Evolutionary conservation across 1,284 basidiomycete species (phyloP).

Genomic region (Boletus semigastroideus): DNA sequence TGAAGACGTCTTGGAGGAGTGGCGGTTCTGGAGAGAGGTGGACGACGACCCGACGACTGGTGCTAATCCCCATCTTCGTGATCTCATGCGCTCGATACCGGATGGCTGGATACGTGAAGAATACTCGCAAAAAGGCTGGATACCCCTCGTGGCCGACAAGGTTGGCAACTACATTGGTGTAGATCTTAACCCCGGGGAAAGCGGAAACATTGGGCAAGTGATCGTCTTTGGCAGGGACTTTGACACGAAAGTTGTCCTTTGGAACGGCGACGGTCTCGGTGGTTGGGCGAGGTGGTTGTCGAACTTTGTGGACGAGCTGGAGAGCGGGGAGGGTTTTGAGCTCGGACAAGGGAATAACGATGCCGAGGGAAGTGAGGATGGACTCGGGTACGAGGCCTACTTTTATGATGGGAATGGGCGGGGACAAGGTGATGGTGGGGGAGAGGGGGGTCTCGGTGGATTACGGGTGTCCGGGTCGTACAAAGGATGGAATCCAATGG

Average conservation of each 20-base stretch:
- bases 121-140: conserved; percentile 95
- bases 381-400: conserved; percentile 83
- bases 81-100: conserved; percentile 88
- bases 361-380: conserved; percentile 74
- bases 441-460: conserved; percentile 64
- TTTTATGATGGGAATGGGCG: conserved; percentile 78
- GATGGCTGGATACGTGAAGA: conserved; percentile 87
- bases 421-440: conserved; percentile 72
- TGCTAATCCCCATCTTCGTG: conserved; percentile 66
- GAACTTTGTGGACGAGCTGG: conserved; percentile 91
- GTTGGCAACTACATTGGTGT: conserved; percentile 97
- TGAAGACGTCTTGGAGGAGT: conserved; percentile 90
- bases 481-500: conserved; percentile 85
- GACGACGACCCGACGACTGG: conserved; percentile 83
- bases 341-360: conserved; percentile 54
- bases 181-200: conserved; percentile 84
- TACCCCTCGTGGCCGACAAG: conserved; percentile 92
- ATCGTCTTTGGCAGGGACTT: conserved; percentile 98
- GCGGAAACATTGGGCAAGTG: conserved; percentile 85
- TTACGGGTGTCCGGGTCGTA: conserved; percentile 80
- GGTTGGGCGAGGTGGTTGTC: conserved; percentile 97
- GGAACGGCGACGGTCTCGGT: conserved; percentile 83
- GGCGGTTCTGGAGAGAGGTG: conserved; percentile 91
- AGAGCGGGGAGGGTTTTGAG: conserved; percentile 86
- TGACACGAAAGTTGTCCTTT: conserved; percentile 95